These are phyloP conservation scores for Sporothrix schenckii DNA, from an alignment of 2,329 filamentous ascomycete species.

Conservation along the genomic window DNA sequence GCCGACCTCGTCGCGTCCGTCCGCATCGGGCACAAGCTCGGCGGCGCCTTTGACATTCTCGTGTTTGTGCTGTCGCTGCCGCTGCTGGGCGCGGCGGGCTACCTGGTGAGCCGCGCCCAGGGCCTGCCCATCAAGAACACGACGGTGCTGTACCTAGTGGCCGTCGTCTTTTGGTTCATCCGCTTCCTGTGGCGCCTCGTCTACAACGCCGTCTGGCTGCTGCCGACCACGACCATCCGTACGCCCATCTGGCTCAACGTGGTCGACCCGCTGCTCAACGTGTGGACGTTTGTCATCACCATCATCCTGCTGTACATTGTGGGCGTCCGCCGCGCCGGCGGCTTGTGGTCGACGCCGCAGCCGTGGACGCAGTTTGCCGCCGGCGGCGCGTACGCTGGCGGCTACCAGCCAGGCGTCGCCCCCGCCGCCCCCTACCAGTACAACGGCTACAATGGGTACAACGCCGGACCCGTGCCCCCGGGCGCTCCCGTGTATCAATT, in stretches of 20 bases:
- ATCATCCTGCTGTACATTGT: slow-evolving; percentile 39
- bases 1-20: background rate
- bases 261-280: slow-evolving; percentile 36
- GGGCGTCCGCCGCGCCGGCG: slow-evolving; percentile 35
- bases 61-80: background rate
- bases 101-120: background rate
- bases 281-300: slow-evolving; percentile 35
- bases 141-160: slow-evolving; percentile 43
- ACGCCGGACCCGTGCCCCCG: background rate
- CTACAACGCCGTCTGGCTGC: slow-evolving; percentile 31
- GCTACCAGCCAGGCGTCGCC: background rate
- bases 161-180: slow-evolving; percentile 43
- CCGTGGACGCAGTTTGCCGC: slow-evolving; percentile 29
- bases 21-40: background rate
- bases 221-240: background rate
- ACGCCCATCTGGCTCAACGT: slow-evolving; percentile 15
- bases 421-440: background rate
- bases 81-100: background rate
- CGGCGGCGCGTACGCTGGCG: background rate
- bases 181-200: slow-evolving; percentile 35
- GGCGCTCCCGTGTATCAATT: background rate
- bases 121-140: slow-evolving; percentile 14
- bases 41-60: slow-evolving; percentile 17
- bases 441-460: background rate
- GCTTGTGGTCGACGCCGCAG: slow-evolving; percentile 39